Conservation (phyloP, 768 basidiomycete species). For the Calocera viscosa region DNA sequence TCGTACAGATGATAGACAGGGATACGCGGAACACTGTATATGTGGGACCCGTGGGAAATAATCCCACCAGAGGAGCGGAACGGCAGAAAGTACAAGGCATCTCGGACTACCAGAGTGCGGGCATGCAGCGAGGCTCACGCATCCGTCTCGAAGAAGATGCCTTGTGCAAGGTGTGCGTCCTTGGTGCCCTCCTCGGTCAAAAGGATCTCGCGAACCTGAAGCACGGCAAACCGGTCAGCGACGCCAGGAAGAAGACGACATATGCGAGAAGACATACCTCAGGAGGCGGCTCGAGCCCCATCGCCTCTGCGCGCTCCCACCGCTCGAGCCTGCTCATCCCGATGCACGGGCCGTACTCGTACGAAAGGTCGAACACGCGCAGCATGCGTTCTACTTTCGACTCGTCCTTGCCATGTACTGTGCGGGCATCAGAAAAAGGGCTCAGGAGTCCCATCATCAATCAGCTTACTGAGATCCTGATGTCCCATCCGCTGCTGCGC, state of each 20-base stretch:
- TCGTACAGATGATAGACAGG: not conserved
- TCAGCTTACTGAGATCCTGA: slow-evolving; percentile 46
- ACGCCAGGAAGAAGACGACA: not conserved
- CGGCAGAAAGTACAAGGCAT: not conserved
- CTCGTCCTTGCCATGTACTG: slow-evolving; percentile 56
- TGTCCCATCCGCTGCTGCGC: slow-evolving; percentile 45
- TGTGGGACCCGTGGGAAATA: not conserved
- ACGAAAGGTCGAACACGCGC: slow-evolving; percentile 68
- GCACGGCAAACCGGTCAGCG: not conserved
- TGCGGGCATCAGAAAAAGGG: not conserved
- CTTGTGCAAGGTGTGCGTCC: slow-evolving; percentile 42
- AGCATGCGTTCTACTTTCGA: slow-evolving; percentile 59
- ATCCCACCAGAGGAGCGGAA: not conserved
- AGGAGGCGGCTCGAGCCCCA: slow-evolving; percentile 66
- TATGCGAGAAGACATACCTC: slow-evolving; percentile 40
- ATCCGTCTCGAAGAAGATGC: slow-evolving; percentile 40
- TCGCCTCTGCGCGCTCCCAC: slow-evolving; percentile 69
- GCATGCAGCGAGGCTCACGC: not conserved
- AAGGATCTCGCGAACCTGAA: slow-evolving; percentile 66
- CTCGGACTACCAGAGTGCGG: not conserved
- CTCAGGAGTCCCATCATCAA: not conserved
- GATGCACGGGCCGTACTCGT: slow-evolving; percentile 68
- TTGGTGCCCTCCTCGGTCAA: slow-evolving; percentile 51
- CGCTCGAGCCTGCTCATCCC: slow-evolving; percentile 71
- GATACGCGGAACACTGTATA: not conserved